These are phyloP conservation scores for Aspergillus sergii DNA, from an alignment of 2,329 filamentous ascomycete genomes.

Conservation along the genomic window DNA sequence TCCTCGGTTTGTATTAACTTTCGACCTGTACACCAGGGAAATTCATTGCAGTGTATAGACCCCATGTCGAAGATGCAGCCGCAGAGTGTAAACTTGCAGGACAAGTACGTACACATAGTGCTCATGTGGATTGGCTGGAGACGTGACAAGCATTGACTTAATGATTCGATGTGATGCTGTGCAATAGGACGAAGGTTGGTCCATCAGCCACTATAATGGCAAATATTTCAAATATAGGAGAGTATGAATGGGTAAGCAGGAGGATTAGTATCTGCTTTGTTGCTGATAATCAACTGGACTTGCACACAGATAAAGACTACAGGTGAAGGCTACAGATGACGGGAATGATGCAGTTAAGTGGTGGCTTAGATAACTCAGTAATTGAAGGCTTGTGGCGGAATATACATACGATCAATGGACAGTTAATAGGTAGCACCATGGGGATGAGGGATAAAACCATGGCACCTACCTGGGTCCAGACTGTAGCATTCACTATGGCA, in stretches of 20 bases:
- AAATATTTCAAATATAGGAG: not conserved
- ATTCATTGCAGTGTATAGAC: slow-evolving; percentile 8
- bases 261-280: not conserved
- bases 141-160: not conserved
- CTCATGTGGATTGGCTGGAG: not conserved
- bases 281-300: no score
- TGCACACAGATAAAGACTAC: not conserved
- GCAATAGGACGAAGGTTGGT: no score
- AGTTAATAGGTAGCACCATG: not conserved
- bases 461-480: not conserved
- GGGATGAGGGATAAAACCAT: not conserved
- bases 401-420: not conserved
- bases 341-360: not conserved
- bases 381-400: not conserved
- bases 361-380: not conserved
- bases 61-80: slow-evolving; percentile 26
- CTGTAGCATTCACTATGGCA: not conserved
- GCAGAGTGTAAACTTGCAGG: slow-evolving; percentile 24
- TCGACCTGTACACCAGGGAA: slow-evolving; percentile 8
- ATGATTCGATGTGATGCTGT: not conserved
- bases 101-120: slow-evolving; percentile 25
- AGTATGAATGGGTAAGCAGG: not conserved
- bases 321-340: not conserved
- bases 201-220: no score
- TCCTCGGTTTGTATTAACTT: slow-evolving; percentile 13